These are phyloP conservation scores for Pilatotrama ljubarskyi DNA, from an alignment of 768 basidiomycete genomes.

Conservation along the genomic window DNA sequence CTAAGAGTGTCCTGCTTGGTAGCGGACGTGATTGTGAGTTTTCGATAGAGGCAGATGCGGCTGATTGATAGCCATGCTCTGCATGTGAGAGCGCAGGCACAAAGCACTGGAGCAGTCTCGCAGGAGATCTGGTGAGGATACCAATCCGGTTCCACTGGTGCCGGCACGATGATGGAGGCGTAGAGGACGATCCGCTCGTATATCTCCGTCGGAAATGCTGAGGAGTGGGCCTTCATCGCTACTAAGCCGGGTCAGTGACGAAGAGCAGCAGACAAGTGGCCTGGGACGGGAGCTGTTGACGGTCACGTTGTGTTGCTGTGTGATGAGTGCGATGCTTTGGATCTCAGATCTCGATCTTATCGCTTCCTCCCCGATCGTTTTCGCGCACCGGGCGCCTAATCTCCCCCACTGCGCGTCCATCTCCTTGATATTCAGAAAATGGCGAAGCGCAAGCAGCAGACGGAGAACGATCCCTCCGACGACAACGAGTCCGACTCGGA, in stretches of 20 bases:
- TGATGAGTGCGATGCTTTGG: background rate
- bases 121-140: background rate
- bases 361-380: background rate
- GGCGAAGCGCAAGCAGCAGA: slow-evolving; percentile 24
- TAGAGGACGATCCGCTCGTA: background rate
- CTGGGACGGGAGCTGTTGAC: no score
- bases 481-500: slow-evolving; percentile 25
- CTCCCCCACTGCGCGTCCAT: no score
- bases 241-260: no score
- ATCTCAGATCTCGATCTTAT: background rate
- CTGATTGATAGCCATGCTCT: background rate
- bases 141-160: background rate
- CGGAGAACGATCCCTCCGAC: background rate
- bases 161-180: no score
- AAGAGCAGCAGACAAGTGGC: no score
- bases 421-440: slow-evolving; percentile 2
- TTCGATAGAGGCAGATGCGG: background rate
- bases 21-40: background rate
- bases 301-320: no score
- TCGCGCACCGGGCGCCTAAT: background rate
- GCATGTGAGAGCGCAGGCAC: background rate
- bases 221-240: background rate
- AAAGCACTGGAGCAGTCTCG: background rate
- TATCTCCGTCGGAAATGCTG: background rate
- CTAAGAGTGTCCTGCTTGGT: background rate